Evolutionary conservation across 148 eudicot genomes (phyloP).

Genomic region (Rhododendron mucronatum): DNA sequence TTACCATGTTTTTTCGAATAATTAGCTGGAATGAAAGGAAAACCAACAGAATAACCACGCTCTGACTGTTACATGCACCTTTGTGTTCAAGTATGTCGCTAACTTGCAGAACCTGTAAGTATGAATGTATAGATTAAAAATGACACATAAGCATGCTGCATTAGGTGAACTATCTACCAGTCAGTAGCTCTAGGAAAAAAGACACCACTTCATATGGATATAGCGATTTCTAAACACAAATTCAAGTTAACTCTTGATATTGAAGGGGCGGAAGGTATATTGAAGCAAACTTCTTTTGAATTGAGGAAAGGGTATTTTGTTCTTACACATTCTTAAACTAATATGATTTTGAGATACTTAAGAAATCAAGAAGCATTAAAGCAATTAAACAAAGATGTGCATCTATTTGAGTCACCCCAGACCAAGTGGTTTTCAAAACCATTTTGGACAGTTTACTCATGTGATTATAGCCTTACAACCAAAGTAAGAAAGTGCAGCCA

Average conservation of each 20-base stretch:
- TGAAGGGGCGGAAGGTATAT: too few relatives aligned
- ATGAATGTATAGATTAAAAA: slow-evolving; percentile 11
- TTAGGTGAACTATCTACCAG: background rate
- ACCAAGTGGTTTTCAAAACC: background rate
- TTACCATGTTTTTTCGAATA: slow-evolving; percentile 73
- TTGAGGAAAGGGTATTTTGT: background rate
- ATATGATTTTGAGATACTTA: background rate
- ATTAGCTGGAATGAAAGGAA: slow-evolving; percentile 78
- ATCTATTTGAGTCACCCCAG: background rate
- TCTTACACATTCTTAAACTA: background rate
- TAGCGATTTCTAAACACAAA: background rate
- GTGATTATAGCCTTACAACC: background rate
- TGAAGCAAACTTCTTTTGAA: background rate
- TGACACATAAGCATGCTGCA: slow-evolving; percentile 1
- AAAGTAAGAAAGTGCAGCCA: background rate
- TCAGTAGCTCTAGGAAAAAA: background rate
- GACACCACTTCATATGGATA: background rate
- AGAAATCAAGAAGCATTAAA: background rate
- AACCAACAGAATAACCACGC: slow-evolving; percentile 78
- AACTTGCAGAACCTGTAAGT: slow-evolving; percentile 70
- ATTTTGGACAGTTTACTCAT: too few relatives aligned
- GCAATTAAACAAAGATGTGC: background rate
- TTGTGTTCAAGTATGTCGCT: slow-evolving; percentile 86
- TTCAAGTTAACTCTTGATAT: background rate
- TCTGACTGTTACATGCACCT: slow-evolving; percentile 71